Evolutionary conservation across 176 grass and related monocot genomes (phyloP).

Genomic region (Stipa capillata): DNA sequence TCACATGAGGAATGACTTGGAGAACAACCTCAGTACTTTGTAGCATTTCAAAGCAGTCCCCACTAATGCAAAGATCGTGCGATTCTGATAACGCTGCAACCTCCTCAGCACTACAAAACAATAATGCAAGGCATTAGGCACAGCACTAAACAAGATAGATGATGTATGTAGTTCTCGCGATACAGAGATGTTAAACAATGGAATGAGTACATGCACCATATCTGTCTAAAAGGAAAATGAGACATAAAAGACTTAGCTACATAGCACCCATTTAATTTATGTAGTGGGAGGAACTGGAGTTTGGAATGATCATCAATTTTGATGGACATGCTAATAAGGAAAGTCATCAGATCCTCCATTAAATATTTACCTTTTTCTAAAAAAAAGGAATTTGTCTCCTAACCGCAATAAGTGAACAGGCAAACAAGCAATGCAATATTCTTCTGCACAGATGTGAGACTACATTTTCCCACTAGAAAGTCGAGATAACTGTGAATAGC

Average conservation of each 20-base stretch:
- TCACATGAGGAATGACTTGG: constrained; percentile 89
- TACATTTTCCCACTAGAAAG: background rate
- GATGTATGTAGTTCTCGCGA: background rate
- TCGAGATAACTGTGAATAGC: background rate
- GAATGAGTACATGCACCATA: background rate
- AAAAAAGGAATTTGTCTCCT: background rate
- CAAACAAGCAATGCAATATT: constrained; percentile 25
- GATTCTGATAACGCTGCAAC: constrained; percentile 64
- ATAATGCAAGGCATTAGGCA: constrained; percentile 5
- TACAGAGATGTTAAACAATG: background rate
- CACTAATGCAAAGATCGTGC: constrained; percentile 89
- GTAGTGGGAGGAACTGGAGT: background rate
- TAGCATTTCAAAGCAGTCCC: constrained; percentile 98
- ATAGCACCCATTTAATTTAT: background rate
- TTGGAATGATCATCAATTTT: background rate
- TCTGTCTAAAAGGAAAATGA: background rate
- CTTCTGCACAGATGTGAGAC: no score
- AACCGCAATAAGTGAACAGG: background rate
- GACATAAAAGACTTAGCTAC: background rate
- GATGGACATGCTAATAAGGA: background rate
- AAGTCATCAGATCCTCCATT: background rate
- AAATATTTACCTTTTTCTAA: no score
- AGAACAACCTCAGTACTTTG: constrained; percentile 74
- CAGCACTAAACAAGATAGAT: constrained; percentile 5
- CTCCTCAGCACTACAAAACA: constrained; percentile 59